Percentiles rank a stretch among this genome's conserved stretches.
Evolutionary conservation across 305 asterid genomes (phyloP).

Genomic region (Plantago lanceolata): DNA sequence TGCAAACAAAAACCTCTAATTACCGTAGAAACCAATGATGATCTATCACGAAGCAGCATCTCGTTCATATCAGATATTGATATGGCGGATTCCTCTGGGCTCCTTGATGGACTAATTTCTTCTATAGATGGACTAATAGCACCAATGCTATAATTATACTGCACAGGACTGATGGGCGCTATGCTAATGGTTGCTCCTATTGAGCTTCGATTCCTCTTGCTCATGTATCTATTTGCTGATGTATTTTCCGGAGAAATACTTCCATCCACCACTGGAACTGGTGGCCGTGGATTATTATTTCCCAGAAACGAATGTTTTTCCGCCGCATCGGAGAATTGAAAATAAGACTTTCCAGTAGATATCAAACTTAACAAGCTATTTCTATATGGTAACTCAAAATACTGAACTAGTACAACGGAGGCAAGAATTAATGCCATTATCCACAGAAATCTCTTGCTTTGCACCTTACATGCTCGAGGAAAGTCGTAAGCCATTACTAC

Average conservation of each 20-base stretch:
- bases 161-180: slow-evolving; percentile 19
- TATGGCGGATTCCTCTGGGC: slow-evolving; percentile 26
- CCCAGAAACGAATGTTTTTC: background rate
- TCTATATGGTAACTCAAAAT: slow-evolving; percentile 46
- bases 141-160: background rate
- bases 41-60: slow-evolving; percentile 38
- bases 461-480: slow-evolving; percentile 19
- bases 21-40: slow-evolving; percentile 43
- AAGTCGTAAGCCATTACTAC: slow-evolving; percentile 33
- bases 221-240: slow-evolving; percentile 4
- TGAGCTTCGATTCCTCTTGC: background rate
- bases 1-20: background rate
- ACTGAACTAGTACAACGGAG: slow-evolving; percentile 41
- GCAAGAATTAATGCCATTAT: slow-evolving; percentile 37
- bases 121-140: slow-evolving; percentile 17
- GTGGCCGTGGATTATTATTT: slow-evolving; percentile 13
- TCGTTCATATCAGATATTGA: slow-evolving; percentile 51
- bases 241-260: slow-evolving; percentile 14
- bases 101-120: slow-evolving; percentile 17
- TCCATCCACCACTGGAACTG: slow-evolving; percentile 1
- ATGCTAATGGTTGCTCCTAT: slow-evolving; percentile 10
- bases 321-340: slow-evolving; percentile 4
- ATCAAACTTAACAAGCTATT: slow-evolving; percentile 32
- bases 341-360: slow-evolving; percentile 24
- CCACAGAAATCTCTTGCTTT: slow-evolving; percentile 40